Conservation (phyloP, 768 basidiomycete genomes). For the Lentinula aciculospora region DNA sequence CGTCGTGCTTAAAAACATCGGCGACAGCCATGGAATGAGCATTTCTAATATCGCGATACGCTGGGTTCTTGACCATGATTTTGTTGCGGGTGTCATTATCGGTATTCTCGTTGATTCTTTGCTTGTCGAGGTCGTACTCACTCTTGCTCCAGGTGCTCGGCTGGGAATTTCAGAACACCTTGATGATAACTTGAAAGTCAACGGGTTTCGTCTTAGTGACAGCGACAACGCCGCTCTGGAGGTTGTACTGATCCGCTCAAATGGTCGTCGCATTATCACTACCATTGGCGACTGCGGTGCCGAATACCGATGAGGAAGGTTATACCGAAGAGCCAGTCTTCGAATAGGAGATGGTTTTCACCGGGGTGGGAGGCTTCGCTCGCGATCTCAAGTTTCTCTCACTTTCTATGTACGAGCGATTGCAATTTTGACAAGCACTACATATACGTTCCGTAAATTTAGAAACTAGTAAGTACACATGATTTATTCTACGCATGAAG, state of each 20-base stretch:
- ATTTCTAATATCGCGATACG: conserved; percentile 78
- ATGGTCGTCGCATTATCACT: conserved; percentile 55
- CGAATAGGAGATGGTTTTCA: too few relatives aligned
- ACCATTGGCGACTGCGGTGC: conserved; percentile 80
- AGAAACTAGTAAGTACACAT: too few relatives aligned
- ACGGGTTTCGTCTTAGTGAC: conserved; percentile 48
- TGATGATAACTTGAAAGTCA: conserved; percentile 62
- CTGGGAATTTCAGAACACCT: conserved; percentile 72
- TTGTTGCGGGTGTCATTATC: conserved; percentile 76
- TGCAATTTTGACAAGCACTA: not conserved
- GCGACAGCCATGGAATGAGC: conserved; percentile 60
- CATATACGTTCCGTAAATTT: not conserved
- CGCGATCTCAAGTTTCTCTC: too few relatives aligned
- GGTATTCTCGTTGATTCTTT: conserved; percentile 33
- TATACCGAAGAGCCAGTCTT: not conserved
- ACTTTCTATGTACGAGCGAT: too few relatives aligned
- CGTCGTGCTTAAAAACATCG: conserved; percentile 52
- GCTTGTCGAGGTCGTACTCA: not conserved
- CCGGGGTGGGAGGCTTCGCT: too few relatives aligned
- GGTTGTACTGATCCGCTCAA: conserved; percentile 53
- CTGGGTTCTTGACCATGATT: conserved; percentile 76
- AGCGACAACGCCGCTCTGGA: conserved; percentile 63
- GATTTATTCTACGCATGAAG: not conserved
- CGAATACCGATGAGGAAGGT: conserved; percentile 57
- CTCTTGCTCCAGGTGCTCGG: conserved; percentile 47